Evolutionary conservation across 306 rosid genomes (phyloP), one percentile per base, ranked within the genome.

Genomic region (Prunus fruticosa): DNA sequence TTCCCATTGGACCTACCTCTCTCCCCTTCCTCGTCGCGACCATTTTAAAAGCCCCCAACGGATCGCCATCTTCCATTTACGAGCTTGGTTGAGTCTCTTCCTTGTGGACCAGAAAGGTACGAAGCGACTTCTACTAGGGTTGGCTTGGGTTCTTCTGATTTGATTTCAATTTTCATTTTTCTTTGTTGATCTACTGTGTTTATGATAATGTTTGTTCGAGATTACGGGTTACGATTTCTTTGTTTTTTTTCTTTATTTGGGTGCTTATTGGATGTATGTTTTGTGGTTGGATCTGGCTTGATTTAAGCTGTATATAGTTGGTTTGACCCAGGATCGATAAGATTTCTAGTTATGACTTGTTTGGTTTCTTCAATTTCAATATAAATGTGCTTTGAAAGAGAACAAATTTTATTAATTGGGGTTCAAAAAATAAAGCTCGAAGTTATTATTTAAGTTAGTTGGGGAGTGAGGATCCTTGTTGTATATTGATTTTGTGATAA

Each of bases 1-100:
- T 65, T 52, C 22, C 51, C 72, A 84, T 87, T 87, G 88, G 88
- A 80, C 80, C 73, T 49, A 73, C 32, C 3, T 41, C 65, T 58
- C 82, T 22, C 68, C 82, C 0, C 70, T 64, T 63, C 73, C 78
- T 64, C 73, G 57, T 43, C 52, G 76, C 76, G 69, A 66, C 82
- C 81, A 61, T 70, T 79, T 82, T 82, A 71, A 69, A 69, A 74
- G 69, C 71, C 76, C 50, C 49, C 34, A 14, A 25, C 62, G 23
- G 12, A 8, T 11, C 23, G 2, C 41, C 27, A 16, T 18, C 69
- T 34, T 9, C 23, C 61, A 56, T 50, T 80, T 9, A 22, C 60
- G 27, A 80, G 54, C 72, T 30, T 66, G 19, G 67, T 60, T 72
- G 58, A 32, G 62, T 72, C 66, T 78, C 80, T 47, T 69, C 64